A percentile compares a stretch with the other conserved stretches of the same genome.
These are phyloP conservation scores for Torulaspora globosa DNA, from an alignment of 1,139 yeast species.

Conservation along the genomic window DNA sequence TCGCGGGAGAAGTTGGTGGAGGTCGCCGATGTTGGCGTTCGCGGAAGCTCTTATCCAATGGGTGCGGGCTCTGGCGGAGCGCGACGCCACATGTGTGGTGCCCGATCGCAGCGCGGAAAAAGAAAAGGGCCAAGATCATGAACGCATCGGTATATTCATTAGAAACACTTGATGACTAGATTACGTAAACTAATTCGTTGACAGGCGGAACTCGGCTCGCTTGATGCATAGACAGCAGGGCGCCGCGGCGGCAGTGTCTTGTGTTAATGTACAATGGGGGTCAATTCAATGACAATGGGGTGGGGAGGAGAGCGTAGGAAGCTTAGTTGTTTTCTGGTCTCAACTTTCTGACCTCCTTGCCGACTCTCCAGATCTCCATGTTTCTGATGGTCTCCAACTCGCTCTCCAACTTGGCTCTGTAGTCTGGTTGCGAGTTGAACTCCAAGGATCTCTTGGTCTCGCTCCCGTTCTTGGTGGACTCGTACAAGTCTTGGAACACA, in stretches of 20 bases:
- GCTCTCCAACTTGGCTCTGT: constrained; percentile 92
- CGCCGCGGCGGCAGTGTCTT: not conserved
- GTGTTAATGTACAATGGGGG: constrained; percentile 18
- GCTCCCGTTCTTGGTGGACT: constrained; percentile 89
- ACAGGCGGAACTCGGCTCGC: no score
- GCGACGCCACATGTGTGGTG: constrained; percentile 4
- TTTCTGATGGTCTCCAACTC: constrained; percentile 90
- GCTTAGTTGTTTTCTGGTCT: constrained; percentile 95
- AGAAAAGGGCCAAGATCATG: not conserved
- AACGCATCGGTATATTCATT: constrained; percentile 15
- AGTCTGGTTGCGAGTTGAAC: constrained; percentile 96
- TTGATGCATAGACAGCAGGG: not conserved
- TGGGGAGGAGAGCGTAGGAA: not conserved
- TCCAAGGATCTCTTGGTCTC: constrained; percentile 98
- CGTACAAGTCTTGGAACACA: constrained; percentile 92
- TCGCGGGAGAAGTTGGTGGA: not conserved
- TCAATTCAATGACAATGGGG: constrained; percentile 29
- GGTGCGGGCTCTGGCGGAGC: not conserved
- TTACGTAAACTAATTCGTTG: constrained; percentile 7
- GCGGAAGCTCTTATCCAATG: not conserved
- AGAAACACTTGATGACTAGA: constrained; percentile 12
- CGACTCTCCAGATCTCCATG: constrained; percentile 99
- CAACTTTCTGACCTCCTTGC: constrained; percentile 98
- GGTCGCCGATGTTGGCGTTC: not conserved
- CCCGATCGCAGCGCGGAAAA: not conserved